Conservation (phyloP, 495 filamentous ascomycete species). For the Penicillium chermesinum region DNA sequence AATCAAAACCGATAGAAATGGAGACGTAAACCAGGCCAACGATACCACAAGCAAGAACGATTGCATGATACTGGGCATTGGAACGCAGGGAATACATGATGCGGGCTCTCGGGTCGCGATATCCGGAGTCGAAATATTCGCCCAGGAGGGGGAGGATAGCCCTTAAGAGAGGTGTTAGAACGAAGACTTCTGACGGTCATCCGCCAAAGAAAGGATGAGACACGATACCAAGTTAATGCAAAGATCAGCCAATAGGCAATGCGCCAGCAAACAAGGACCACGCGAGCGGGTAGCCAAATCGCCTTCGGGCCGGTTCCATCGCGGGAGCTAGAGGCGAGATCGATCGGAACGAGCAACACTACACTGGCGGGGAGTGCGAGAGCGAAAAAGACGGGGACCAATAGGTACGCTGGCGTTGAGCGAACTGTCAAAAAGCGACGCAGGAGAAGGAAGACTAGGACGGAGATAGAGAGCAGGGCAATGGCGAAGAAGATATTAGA, state of each 20-base stretch:
- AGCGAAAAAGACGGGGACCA: slow-evolving; percentile 87
- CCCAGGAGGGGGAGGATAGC: slow-evolving; percentile 88
- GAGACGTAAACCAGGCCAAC: slow-evolving; percentile 81
- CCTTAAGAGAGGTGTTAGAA: slow-evolving; percentile 41
- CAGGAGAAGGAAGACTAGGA: slow-evolving; percentile 73
- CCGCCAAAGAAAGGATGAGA: background rate
- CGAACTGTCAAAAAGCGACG: slow-evolving; percentile 87
- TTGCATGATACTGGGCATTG: slow-evolving; percentile 84
- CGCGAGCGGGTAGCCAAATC: slow-evolving; percentile 60
- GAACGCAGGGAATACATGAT: slow-evolving; percentile 75
- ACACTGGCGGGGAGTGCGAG: slow-evolving; percentile 89
- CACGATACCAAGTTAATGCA: slow-evolving; percentile 73
- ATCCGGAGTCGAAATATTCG: slow-evolving; percentile 89
- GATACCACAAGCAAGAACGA: slow-evolving; percentile 63
- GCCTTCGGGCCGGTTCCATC: slow-evolving; percentile 62
- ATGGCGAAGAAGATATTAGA: slow-evolving; percentile 70
- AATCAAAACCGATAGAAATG: slow-evolving; percentile 65
- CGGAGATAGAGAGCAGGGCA: slow-evolving; percentile 65
- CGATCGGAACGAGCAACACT: slow-evolving; percentile 92
- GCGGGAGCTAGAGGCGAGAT: slow-evolving; percentile 79
- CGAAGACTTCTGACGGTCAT: background rate
- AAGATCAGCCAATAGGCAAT: slow-evolving; percentile 98
- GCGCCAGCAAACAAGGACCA: slow-evolving; percentile 80
- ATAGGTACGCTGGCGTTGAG: slow-evolving; percentile 83
- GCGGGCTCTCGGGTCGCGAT: slow-evolving; percentile 75